Evolutionary conservation across 2,329 filamentous ascomycete species (phyloP).

Genomic region (Fusarium vanettenii): DNA sequence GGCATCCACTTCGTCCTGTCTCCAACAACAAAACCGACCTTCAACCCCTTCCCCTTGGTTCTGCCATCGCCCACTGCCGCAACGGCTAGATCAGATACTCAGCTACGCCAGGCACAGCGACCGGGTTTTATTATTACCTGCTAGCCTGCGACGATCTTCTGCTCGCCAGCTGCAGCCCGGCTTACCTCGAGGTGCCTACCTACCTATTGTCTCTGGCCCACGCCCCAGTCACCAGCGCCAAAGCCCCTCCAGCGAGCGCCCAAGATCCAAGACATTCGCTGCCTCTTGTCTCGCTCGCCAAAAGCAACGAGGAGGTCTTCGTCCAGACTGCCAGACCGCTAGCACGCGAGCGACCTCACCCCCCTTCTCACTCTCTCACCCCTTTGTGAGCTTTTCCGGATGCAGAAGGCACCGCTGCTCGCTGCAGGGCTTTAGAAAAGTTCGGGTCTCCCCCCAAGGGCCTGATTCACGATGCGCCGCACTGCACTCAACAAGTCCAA

Average conservation of each 20-base stretch:
- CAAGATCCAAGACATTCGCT: slow-evolving; percentile 32
- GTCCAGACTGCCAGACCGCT: slow-evolving; percentile 28
- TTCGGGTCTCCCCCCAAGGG: slow-evolving; percentile 13
- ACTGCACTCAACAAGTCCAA: slow-evolving; percentile 27
- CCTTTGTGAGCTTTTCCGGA: slow-evolving; percentile 30
- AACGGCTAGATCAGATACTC: neutral
- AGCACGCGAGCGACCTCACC: slow-evolving; percentile 30
- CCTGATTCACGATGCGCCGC: slow-evolving; percentile 41
- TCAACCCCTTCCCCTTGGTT: neutral
- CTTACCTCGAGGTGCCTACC: slow-evolving; percentile 8
- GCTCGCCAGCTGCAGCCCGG: neutral
- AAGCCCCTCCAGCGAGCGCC: slow-evolving; percentile 13
- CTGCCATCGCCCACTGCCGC: neutral
- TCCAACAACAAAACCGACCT: neutral
- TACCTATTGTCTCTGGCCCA: neutral
- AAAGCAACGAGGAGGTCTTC: slow-evolving; percentile 28
- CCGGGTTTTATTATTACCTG: neutral
- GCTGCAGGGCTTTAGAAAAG: slow-evolving; percentile 33
- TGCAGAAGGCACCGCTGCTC: slow-evolving; percentile 36
- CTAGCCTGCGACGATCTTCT: neutral
- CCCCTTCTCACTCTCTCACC: slow-evolving; percentile 16
- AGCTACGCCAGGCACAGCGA: neutral
- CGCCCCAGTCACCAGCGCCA: neutral
- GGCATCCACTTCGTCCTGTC: neutral
- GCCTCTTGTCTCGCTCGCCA: slow-evolving; percentile 38